Evolutionary conservation across 2,329 filamentous ascomycete genomes (phyloP), one percentile per base, ranked within the genome.

Genomic region (Camillea tinctor): DNA sequence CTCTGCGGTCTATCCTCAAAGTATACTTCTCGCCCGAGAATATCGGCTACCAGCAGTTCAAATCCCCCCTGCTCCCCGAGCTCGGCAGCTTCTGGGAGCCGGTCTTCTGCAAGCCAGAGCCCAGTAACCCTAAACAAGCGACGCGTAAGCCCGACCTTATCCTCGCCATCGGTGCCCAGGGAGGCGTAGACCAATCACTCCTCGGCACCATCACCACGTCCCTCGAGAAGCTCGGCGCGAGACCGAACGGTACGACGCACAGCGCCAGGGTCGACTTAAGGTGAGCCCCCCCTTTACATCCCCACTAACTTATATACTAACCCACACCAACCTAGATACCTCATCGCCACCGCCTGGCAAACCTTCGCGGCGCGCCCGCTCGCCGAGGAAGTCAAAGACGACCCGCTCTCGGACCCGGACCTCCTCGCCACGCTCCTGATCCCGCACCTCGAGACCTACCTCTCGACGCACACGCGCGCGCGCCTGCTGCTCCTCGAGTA

Each of bases 401-500:
- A 84, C 64, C 84, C 83, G 0, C 83, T 86, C 60, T 76, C 77
- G 17, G 81, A 84, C 65, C 78, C 83, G 1, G 75, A 79, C 21
- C 74, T 84, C 17, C 77, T 88, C 1, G 85, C 86, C 1, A 81
- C 82, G 0, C 76, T 87, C 1, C 78, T 88, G 21, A 76, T 88
- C 48, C 84, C 85, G 1, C 84, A 87, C 61, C 76, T 89, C 1
- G 86, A 88, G 66, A 80, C 81, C 0, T 88, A 86, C 62, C 75
- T 88, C 54, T 77, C 80, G 4, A 74, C 79, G 1, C 83, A 87
- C 63, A 68, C 78, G 2, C 75, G 80, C 44, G 81, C 84, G 20
- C 80, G 81, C 9, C 82, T 88, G 59, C 77, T 89, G 0, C 71
- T 89, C 4, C 75, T 89, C 8, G 83, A 88, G 58, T 88, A 85